Base-by-base conservation (phyloP, 2,329 filamentous ascomycete genomes). In the Tolypocladium sp. region DNA sequence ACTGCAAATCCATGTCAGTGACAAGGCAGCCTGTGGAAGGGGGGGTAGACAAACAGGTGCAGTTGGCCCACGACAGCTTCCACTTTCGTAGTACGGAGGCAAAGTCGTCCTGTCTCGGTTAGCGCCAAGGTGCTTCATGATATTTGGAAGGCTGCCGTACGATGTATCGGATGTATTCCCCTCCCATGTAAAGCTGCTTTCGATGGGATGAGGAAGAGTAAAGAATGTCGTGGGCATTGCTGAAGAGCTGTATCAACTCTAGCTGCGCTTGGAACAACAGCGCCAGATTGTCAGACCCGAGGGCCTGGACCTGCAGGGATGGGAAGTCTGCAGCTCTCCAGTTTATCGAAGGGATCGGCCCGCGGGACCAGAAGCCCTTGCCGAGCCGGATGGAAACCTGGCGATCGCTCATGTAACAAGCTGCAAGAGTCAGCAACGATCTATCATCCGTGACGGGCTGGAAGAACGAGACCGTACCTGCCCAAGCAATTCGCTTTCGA, bases 111-210 rank as follows among this genome's bases (percentile, higher is more conserved):
- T 75, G 33, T 5, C 4, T 4, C 1, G 0, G 13, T 51, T 27
- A 38, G 12, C 15, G n/a, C 8, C 12, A 17, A 37, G 0, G 30
- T 13, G 12, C 35, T 25, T 30, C 38, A 17, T 13, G n/a, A 4
- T 22, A 10, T 9, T 8, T 12, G 9, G 10, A 10, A 38, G 3
- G 5, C 15, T 3, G 17, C 4, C 13, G 12, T 57, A 74, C 73
- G 57, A 90, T 86, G 63, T 89, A 90, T 67, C 89, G 86, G 61
- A 89, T 87, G 67, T 90, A 90, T 64, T 88, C 84, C 1, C 87
- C 87, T 66, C 85, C 85, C 35, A 88, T 76, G 73, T 90, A 88
- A 62, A 87, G 82, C 59, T 89, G 84, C 68, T 87, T 86, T 59
- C 85, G 86, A 49, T 86, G 85, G 22, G 84, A 84, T 57, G 86